Evolutionary conservation across 495 filamentous ascomycete species (phyloP), one percentile per base, ranked within the genome.

Genomic region (Aspergillus funiculosus): DNA sequence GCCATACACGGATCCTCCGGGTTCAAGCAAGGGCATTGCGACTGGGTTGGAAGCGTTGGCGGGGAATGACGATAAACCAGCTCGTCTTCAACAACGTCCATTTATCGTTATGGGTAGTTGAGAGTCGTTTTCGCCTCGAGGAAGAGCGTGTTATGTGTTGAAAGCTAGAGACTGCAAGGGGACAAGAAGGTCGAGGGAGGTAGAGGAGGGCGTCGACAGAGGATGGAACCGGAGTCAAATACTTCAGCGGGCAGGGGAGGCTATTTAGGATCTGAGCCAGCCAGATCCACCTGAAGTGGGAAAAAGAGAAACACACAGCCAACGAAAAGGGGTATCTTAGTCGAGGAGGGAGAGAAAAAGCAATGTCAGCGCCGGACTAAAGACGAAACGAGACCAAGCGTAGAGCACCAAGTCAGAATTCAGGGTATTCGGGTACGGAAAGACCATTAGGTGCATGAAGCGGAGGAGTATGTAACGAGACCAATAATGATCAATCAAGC

Each of bases 11-110:
- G 61, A 57, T 46, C 57, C 61, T 34, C 58, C 53, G 35, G 54
- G 43, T 47, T 69, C 64, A 43, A 67, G 53, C 48, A 63, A 51
- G 45, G 65, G 63, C 67, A 71, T 71, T 29, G 55, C 67, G 54
- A 53, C 45, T 43, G 19, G 14, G 30, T 39, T 36, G 35, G 13
- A 22, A 31, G 39, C 24, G 43, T 56, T 27, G 50, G 35, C 27
- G 28, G 25, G 37, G 17, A 27, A 34, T 13, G 30, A 47, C 38
- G 51, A 40, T 24, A 26, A 14, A 10, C 30, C 10, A 24, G 6
- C 28, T 11, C 13, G 22, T 34, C 21, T 29, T 19, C 34, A 46
- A 34, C 27, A 47, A 43, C 3, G 51, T 64, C 61, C 61, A 67
- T 60, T 46, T 57, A 62, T 47, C 32, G 36, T 32, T n/a, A 44